Percentiles rank a stretch among this genome's conserved stretches.
Evolutionary conservation across 1,284 basidiomycete species (phyloP).

Genomic region (Cerioporus squamosus): DNA sequence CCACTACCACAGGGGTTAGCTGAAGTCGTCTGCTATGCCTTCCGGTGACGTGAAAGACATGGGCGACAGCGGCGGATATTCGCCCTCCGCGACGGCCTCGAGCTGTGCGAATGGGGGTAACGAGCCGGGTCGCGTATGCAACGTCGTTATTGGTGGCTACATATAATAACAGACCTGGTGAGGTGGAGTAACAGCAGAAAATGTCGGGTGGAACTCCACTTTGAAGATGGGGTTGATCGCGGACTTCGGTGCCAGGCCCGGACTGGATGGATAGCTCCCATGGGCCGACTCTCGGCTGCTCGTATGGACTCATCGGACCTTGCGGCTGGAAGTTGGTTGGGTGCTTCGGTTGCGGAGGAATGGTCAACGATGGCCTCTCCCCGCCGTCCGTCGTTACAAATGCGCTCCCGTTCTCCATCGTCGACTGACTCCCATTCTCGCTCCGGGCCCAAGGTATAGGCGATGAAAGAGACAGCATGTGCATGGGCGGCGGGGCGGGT

Average conservation of each 20-base stretch:
- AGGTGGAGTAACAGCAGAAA: slow-evolving; percentile 18
- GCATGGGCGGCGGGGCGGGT: slow-evolving; percentile 62
- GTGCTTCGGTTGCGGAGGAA: slow-evolving; percentile 56
- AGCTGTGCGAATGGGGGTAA: slow-evolving; percentile 79
- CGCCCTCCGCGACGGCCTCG: slow-evolving; percentile 79
- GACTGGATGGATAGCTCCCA: slow-evolving; percentile 48
- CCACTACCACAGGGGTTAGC: slow-evolving; percentile 27
- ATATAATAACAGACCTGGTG: slow-evolving; percentile 11
- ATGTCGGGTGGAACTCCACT: slow-evolving; percentile 56
- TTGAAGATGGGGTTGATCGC: slow-evolving; percentile 90
- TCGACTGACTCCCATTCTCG: slow-evolving; percentile 28
- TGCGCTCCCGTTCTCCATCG: slow-evolving; percentile 30
- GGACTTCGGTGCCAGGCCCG: slow-evolving; percentile 61
- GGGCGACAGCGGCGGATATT: slow-evolving; percentile 68
- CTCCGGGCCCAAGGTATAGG: slow-evolving; percentile 44
- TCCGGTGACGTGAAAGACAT: slow-evolving; percentile 70
- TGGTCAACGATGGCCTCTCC: slow-evolving; percentile 40
- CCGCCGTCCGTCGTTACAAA: slow-evolving; percentile 24
- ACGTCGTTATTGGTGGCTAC: slow-evolving; percentile 57
- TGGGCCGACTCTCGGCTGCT: slow-evolving; percentile 21
- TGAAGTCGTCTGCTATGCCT: slow-evolving; percentile 39
- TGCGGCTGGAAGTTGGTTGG: slow-evolving; percentile 39
- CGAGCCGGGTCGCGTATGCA: slow-evolving; percentile 38
- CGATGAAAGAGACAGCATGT: slow-evolving; percentile 71
- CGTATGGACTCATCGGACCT: slow-evolving; percentile 35